These are phyloP conservation scores for Arthrobotrys sphaeroides DNA, from an alignment of 2,329 filamentous ascomycete species.

Conservation along the genomic window DNA sequence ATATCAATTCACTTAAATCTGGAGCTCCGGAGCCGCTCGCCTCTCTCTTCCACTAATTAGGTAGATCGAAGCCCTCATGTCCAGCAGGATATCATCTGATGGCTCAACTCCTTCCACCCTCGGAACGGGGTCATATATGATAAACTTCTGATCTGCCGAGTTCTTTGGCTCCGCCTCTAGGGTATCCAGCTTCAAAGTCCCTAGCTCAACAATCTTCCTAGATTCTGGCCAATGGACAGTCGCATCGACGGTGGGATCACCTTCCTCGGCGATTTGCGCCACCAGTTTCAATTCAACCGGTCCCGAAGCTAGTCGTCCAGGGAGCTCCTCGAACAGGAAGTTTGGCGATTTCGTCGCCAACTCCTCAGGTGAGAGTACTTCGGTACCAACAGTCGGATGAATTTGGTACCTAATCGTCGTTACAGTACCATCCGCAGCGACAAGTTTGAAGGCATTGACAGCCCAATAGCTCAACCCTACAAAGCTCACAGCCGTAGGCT, in stretches of 20 bases:
- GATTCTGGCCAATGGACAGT: slow-evolving; percentile 68
- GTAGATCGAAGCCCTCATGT: slow-evolving; percentile 68
- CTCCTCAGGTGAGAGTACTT: slow-evolving; percentile 61
- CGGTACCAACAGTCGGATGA: slow-evolving; percentile 63
- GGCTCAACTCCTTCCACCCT: slow-evolving; percentile 67
- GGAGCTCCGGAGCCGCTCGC: slow-evolving; percentile 61
- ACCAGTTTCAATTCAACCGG: slow-evolving; percentile 64
- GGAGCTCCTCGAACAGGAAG: slow-evolving; percentile 66
- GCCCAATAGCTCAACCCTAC: slow-evolving; percentile 65
- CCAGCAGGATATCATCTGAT: slow-evolving; percentile 68
- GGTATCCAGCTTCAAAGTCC: slow-evolving; percentile 63
- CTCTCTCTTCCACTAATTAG: slow-evolving; percentile 67
- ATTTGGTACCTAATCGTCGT: slow-evolving; percentile 66
- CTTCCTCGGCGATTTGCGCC: slow-evolving; percentile 66
- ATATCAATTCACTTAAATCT: not conserved
- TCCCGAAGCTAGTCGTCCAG: slow-evolving; percentile 60
- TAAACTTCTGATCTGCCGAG: slow-evolving; percentile 64
- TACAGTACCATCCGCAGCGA: slow-evolving; percentile 61
- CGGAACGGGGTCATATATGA: slow-evolving; percentile 70
- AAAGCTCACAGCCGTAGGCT: slow-evolving; percentile 66
- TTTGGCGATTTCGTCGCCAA: slow-evolving; percentile 61
- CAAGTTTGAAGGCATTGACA: slow-evolving; percentile 66
- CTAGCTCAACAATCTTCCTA: slow-evolving; percentile 66
- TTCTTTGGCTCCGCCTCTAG: slow-evolving; percentile 62
- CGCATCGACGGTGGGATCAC: slow-evolving; percentile 64